Evolutionary conservation across 208 protist species (phyloP).

Genomic region (Blastocrithidia nonstop): DNA sequence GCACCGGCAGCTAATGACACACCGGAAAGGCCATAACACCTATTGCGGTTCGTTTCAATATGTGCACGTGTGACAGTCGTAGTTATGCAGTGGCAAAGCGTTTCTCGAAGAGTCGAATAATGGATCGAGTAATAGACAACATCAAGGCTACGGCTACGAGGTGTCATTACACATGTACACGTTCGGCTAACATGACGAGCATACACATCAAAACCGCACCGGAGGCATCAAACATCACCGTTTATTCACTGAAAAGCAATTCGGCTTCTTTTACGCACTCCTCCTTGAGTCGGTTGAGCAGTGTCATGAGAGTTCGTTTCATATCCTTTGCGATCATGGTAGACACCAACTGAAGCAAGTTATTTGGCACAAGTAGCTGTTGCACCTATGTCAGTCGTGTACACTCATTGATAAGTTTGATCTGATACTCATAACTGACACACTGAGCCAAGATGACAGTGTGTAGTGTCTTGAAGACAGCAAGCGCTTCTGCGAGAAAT

Average conservation of each 20-base stretch:
- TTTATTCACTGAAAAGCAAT: slow-evolving; percentile 16
- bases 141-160: slow-evolving; percentile 55
- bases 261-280: slow-evolving; percentile 45
- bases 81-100: slow-evolving; percentile 11
- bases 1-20: slow-evolving; percentile 51
- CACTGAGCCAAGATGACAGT: slow-evolving; percentile 49
- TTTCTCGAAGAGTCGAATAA: slow-evolving; percentile 36
- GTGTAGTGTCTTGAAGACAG: slow-evolving; percentile 47
- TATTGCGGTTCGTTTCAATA: slow-evolving; percentile 51
- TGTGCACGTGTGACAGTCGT: slow-evolving; percentile 10
- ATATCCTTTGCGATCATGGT: slow-evolving; percentile 57
- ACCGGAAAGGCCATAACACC: slow-evolving; percentile 69
- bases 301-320: slow-evolving; percentile 68
- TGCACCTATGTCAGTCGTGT: slow-evolving; percentile 41
- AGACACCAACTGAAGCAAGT: slow-evolving; percentile 35
- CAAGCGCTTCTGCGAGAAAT: slow-evolving; percentile 18
- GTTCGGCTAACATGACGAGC: slow-evolving; percentile 47
- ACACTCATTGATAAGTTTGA: slow-evolving; percentile 55
- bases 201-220: slow-evolving; percentile 44
- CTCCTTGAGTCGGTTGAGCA: slow-evolving; percentile 60
- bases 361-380: slow-evolving; percentile 41
- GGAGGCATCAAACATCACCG: slow-evolving; percentile 12
- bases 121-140: slow-evolving; percentile 43
- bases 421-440: slow-evolving; percentile 69
- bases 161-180: slow-evolving; percentile 48